Evolutionary conservation across 2,329 filamentous ascomycete species (phyloP), one percentile per base, ranked within the genome.

Genomic region (Arachnomyces sp.): DNA sequence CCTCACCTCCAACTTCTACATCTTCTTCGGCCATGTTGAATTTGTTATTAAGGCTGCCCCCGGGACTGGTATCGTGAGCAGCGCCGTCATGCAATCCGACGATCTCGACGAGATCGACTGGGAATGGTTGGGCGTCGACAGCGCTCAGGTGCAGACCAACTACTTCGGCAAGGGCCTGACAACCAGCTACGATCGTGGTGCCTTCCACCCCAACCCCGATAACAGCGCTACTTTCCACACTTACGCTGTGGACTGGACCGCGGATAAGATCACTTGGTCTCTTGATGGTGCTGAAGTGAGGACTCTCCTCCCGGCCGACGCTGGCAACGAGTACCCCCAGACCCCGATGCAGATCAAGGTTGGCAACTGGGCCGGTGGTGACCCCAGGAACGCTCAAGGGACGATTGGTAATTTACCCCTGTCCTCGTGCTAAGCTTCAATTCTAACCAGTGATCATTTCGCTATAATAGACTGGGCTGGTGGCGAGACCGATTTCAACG

Each of bases 11-110:
- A 78, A 92, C 55, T 96, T 94, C 77, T 96, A 95, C 72, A 94
- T 98, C 68, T 96, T 98, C 92, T 98, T 95, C 61, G 92, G 92
- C 50, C 84, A 82, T 48, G 84, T 95, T 57, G 84, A 94, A 49
- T 77, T 89, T 50, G 81, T 78, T 25, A 74, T 95, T 70, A 89
- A 90, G 65, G 80, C 86, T 17, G 88, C 92, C 7, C 82, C 88
- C 0, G 92, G 92, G 6, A 80, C 77, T 7, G 92, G 92, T 44
- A 95, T 98, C 53, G 89, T 98, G 49, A 94, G 86, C 62, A 92
- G 87, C 34, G 75, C 92, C 9, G 87, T 98, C 7, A 70, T 98
- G 49, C 82, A 94, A 65, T 95, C 89, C 11, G 90, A 96, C 61
- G 77, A 78, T 54, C 75, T 95, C 33, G 92, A 98, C 64, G 92